Evolutionary conservation across 441 rosid species (phyloP).

Genomic region (Kokia cookei): DNA sequence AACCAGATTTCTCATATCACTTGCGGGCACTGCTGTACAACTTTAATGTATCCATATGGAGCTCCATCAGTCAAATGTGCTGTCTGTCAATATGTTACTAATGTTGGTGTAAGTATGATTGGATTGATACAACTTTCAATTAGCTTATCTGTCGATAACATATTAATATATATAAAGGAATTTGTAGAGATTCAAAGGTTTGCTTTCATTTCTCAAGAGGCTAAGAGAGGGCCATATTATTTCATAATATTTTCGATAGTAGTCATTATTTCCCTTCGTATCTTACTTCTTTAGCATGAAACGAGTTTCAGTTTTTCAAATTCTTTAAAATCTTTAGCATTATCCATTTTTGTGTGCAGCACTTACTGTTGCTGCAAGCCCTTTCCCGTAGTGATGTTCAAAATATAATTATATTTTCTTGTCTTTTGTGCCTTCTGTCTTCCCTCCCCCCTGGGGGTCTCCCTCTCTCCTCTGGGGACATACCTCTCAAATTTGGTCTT

Average conservation of each 20-base stretch:
- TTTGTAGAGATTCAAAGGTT: background rate
- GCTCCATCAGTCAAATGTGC: constrained; percentile 98
- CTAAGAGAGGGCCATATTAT: background rate
- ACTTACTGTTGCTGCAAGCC: background rate
- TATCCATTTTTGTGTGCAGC: background rate
- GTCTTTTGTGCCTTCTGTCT: background rate
- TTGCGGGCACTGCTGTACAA: constrained; percentile 84
- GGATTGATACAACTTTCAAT: background rate
- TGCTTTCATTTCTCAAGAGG: background rate
- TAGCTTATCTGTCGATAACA: background rate
- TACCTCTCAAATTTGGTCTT: background rate
- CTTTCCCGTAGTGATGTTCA: background rate
- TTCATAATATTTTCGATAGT: background rate
- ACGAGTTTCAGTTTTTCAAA: background rate
- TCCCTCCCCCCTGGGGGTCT: background rate
- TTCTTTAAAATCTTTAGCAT: background rate
- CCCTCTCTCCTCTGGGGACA: background rate
- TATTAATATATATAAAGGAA: background rate
- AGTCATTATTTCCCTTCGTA: background rate
- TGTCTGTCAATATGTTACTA: constrained; percentile 80
- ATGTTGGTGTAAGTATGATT: constrained; percentile 60
- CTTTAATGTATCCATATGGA: constrained; percentile 84
- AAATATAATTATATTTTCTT: no score
- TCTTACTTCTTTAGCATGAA: background rate
- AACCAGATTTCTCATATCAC: constrained; percentile 70